Evolutionary conservation across 768 basidiomycete genomes (phyloP), one percentile per base, ranked within the genome.

Genomic region (Rossbeevera mucosa): DNA sequence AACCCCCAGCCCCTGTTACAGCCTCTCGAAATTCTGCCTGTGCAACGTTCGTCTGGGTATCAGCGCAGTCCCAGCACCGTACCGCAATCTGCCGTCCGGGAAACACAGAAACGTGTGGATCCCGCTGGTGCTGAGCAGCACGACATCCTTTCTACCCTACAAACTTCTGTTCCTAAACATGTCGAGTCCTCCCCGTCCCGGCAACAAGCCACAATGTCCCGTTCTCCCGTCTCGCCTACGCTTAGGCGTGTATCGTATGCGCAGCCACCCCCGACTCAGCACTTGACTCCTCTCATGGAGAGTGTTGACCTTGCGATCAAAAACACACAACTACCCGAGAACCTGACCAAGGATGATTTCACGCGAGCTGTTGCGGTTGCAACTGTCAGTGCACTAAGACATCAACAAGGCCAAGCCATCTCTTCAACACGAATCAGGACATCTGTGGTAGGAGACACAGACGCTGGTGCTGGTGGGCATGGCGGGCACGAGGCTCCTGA

Each of bases 401-500:
- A 94, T 63, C 86, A 91, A 67, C 82, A 87, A 58, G 73, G 75
- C n/a, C 76, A 73, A 5, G 60, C 70, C 7, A 74, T 78, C 26
- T 77, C 78, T 5, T 79, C 77, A 26, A 76, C 72, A 18, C 74
- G 80, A 48, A 62, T 69, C 22, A 76, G 80, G 41, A 58, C 68
- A 44, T 77, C 77, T 4, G 73, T 64, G 11, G 67, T 56, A 30
- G 63, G 51, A 14, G 72, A 72, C 28, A 56, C 57, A 24, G 83
- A 81, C 4, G 6, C 70, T 25, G 80, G 74, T 21, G 80, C 68
- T 29, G 78, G 74, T 30, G 82, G 79, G 16, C 86, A 88, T 68
- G 83, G 82, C 21, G 93, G 91, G 0, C 96, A 99, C 60, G 95
- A 98, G 60, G 95, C 85, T 3, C 96, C 96, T 6, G 91, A 90